Conservation (phyloP, 345 rosid species). For the Durio zibethinus region DNA sequence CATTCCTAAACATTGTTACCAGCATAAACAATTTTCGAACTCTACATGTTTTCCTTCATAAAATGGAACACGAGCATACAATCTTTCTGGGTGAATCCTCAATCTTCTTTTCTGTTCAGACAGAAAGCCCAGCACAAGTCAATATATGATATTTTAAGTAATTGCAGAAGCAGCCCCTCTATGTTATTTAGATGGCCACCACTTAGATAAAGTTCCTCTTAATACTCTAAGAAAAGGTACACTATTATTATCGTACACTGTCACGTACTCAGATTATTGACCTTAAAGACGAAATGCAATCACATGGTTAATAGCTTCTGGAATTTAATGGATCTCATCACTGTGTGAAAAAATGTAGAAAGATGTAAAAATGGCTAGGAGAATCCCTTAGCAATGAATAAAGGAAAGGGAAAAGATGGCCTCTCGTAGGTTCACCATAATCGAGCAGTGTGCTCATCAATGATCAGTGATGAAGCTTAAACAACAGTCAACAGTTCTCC, state of each 20-base stretch:
- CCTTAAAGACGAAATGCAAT: neutral
- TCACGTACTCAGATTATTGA: neutral
- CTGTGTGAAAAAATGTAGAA: neutral
- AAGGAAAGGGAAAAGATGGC: neutral
- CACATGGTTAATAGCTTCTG: neutral
- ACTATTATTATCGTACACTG: neutral
- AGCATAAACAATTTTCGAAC: slow-evolving; percentile 12
- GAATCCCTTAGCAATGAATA: neutral
- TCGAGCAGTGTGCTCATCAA: neutral
- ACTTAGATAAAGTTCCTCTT: neutral
- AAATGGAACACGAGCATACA: slow-evolving; percentile 79
- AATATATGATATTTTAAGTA: neutral
- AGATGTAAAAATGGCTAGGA: neutral
- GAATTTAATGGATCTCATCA: neutral
- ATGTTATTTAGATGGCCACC: neutral
- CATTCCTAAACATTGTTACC: slow-evolving; percentile 38
- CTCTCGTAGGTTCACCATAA: neutral
- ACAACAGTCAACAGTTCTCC: neutral
- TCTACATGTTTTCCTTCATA: slow-evolving; percentile 42
- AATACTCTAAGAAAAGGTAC: neutral
- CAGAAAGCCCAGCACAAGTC: slow-evolving; percentile 3
- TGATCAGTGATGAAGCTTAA: neutral
- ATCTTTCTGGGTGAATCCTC: slow-evolving; percentile 64
- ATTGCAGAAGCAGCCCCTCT: neutral
- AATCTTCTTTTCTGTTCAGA: slow-evolving; percentile 75